Percentiles rank a stretch among this genome's conserved stretches.
phyloP scores from a whole-genome alignment of 2,329 filamentous ascomycete species.

The Ciborinia camelliae region DNA sequence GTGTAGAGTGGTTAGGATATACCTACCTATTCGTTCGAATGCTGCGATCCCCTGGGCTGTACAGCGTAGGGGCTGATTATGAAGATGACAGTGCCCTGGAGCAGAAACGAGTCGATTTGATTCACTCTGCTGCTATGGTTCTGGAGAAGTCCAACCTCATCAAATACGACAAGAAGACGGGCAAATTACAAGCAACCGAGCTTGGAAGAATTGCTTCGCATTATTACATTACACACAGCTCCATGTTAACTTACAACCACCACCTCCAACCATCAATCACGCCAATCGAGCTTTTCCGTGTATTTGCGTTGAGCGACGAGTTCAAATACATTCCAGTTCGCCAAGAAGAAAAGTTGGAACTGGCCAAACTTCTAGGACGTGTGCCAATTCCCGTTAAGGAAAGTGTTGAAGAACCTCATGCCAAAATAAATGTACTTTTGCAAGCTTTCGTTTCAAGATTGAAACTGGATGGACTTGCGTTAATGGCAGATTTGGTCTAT shows the following conservation, averaged over 20 bases:
- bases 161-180: constrained; percentile 93
- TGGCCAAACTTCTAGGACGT: constrained; percentile 82
- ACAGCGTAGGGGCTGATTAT: constrained; percentile 94
- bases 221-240: constrained; percentile 95
- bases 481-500: constrained; percentile 99
- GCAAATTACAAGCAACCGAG: constrained; percentile 85
- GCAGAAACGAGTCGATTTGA: constrained; percentile 94
- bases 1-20: constrained; percentile 98
- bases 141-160: constrained; percentile 84
- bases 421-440: constrained; percentile 95
- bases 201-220: constrained; percentile 94
- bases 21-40: constrained; percentile 98
- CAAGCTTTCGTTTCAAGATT: constrained; percentile 96
- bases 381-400: constrained; percentile 98
- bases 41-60: constrained; percentile 90
- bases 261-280: constrained; percentile 91
- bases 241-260: constrained; percentile 96
- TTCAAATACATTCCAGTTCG: constrained; percentile 99
- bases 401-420: constrained; percentile 91
- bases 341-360: constrained; percentile 94
- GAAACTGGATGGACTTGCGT: constrained; percentile 85
- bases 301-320: constrained; percentile 93
- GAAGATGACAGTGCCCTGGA: constrained; percentile 87
- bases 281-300: constrained; percentile 91
- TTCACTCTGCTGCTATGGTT: constrained; percentile 87